Evolutionary conservation across 768 basidiomycete species (phyloP).

Genomic region (Flagelloscypha sp.): DNA sequence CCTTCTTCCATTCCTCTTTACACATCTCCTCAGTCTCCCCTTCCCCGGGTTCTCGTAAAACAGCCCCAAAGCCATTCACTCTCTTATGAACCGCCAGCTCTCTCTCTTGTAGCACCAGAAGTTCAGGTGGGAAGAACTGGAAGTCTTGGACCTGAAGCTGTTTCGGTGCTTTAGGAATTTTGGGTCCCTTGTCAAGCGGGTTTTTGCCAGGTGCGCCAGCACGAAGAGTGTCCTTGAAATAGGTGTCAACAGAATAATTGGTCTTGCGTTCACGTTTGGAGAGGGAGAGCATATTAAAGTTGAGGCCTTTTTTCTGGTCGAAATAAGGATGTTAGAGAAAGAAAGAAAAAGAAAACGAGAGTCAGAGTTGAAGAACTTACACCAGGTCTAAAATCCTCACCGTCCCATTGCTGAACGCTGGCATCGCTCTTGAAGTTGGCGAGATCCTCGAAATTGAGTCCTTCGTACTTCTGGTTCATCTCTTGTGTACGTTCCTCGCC

Average conservation of each 20-base stretch:
- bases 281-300: constrained; percentile 73
- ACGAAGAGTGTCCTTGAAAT: constrained; percentile 89
- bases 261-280: constrained; percentile 91
- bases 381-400: constrained; percentile 81
- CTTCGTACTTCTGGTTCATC: constrained; percentile 88
- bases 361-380: constrained; percentile 32
- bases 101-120: constrained; percentile 77
- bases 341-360: neutral
- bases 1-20: constrained; percentile 69
- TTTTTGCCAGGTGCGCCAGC: constrained; percentile 69
- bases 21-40: constrained; percentile 79
- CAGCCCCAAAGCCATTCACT: constrained; percentile 58
- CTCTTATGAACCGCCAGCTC: constrained; percentile 78
- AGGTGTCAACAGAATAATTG: constrained; percentile 91
- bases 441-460: constrained; percentile 86
- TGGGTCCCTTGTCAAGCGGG: constrained; percentile 70
- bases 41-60: constrained; percentile 56
- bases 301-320: constrained; percentile 54
- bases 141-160: constrained; percentile 86
- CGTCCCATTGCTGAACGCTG: constrained; percentile 90
- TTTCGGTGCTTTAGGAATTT: constrained; percentile 79
- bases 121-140: constrained; percentile 86
- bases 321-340: constrained; percentile 1
- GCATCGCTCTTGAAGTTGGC: constrained; percentile 96
- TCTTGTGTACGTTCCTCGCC: constrained; percentile 88